Base-by-base conservation (phyloP, 106 monocot species). In the Ottelia alismoides region DNA sequence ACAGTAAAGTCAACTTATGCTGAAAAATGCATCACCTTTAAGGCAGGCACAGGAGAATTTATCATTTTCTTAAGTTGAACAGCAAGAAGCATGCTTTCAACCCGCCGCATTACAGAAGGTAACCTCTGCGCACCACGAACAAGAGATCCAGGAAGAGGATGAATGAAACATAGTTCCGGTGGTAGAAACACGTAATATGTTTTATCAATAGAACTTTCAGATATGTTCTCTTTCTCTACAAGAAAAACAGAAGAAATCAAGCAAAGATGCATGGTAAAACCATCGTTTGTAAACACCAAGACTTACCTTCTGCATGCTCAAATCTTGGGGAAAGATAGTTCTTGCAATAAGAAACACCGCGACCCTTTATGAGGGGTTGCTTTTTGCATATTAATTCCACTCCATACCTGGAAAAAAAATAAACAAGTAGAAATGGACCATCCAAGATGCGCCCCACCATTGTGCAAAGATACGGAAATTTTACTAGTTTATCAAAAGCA, bases 301-400 rank as follows among this genome's bases (percentile, higher is more conserved):
- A n/a, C n/a, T n/a, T 70, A 98, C 96, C 88, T 70, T 98, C 88
- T 63, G 78, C 78, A 68, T 89, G 78, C 68, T 90, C 96, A 67
- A 98, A 98, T 74, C 96, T 81, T 43, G 89, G 89, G 25, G 96
- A 98, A 14, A 98, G 85, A 20, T 82, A 84, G 75, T 98, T 98
- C 58, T 98, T 98, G 84, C 96, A 98, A 74, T 98, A 89, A 30
- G 96, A 98, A 54, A 98, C 89, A 65, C 96, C 96, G 20, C 96
- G 81, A 52, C 76, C 96, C 60, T 89, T 75, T 67, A 98, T 78
- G 27, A 98, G 78, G 71, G 96, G 89, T 47, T 98, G 96, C 56
- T 77, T 85, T 71, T 89, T 98, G 62, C 82, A 74, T 24, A 89
- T 71, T 48, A 98, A 68, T 31, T 98, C 79, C 23, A 98, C 96